Conservation (phyloP, 1,139 yeast species). For the Yamadazyma conglobata region DNA sequence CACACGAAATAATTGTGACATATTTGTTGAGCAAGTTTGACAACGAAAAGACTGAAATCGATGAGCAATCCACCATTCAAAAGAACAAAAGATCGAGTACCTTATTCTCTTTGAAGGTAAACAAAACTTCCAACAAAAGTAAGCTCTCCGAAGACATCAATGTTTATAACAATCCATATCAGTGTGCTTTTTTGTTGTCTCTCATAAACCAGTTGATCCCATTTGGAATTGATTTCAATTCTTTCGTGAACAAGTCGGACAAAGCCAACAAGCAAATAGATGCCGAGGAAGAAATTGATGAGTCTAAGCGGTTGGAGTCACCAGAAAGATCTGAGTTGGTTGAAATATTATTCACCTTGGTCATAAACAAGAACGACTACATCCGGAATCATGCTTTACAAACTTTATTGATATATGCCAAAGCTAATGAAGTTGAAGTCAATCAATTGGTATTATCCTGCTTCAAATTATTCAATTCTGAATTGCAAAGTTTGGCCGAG, state of each 20-base stretch:
- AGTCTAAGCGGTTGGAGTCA: constrained; percentile 23
- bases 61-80: constrained; percentile 5
- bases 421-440: constrained; percentile 31
- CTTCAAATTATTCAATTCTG: constrained; percentile 33
- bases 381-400: constrained; percentile 37
- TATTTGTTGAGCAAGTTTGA: constrained; percentile 33
- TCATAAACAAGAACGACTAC: constrained; percentile 32
- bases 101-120: constrained; percentile 9
- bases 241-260: constrained; percentile 14
- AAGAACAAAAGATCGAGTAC: constrained; percentile 11
- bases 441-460: constrained; percentile 34
- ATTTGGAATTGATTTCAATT: constrained; percentile 34
- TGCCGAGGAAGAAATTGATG: constrained; percentile 12
- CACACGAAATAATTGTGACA: constrained; percentile 36
- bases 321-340: constrained; percentile 23
- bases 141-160: constrained; percentile 20
- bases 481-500: constrained; percentile 22
- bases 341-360: constrained; percentile 30
- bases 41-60: constrained; percentile 4
- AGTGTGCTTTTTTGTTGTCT: constrained; percentile 28
- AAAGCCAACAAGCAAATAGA: constrained; percentile 20
- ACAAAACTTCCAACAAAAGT: constrained; percentile 20
- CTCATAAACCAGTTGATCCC: constrained; percentile 35
- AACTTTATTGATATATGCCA: constrained; percentile 31
- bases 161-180: constrained; percentile 37